Base-by-base conservation (phyloP, 768 basidiomycete species). In the Nevesoporus exiguus region DNA sequence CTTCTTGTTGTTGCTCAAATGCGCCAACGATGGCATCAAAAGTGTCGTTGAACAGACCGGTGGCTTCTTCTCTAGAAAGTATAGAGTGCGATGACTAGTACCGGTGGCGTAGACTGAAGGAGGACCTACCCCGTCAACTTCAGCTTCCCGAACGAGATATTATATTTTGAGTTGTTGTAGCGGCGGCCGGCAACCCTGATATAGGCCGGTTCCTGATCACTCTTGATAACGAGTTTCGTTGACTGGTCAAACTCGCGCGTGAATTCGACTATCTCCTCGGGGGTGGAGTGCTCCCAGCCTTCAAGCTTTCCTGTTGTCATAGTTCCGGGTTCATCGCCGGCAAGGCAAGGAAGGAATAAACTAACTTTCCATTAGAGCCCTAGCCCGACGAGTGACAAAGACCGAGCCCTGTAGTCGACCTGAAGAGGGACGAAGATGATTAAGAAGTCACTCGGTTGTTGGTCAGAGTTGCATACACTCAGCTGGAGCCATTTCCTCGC, bases 341-440 rank as follows among this genome's bases (percentile, higher is more conserved):
- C 2, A 43, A 6, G n/a, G 24, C 13, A 45, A 11, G 6, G 19
- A 19, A 10, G 21, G 31, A 25, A 31, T 31, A 27, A 3, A 42
- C 44, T 52, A 51, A 77, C 78, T 56, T 52, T 65, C 56, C 2
- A 80, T 59, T 58, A 71, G 69, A 15, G 56, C 53, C 0, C 58
- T 57, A 0, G 77, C 77, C 22, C 73, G 71, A 21, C 69, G 68
- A 13, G 68, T 77, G 19, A 81, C 76, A 49, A 77, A 79, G 1
- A 78, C 69, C 0, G 80, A 78, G 9, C 80, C 80, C 42, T 73
- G 65, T 36, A 79, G 70, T 19, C 71, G 70, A 64, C 76, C 78
- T 79, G 33, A 13, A 25, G n/a, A 40, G 5, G 11, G 21, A n/a
- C 8, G 30, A 36, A 1, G 24, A 13, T n/a, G 19, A 43, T 8